phyloP scores from a whole-genome alignment of 2,329 filamentous ascomycete species.

The Cladophialophora bantiana region DNA sequence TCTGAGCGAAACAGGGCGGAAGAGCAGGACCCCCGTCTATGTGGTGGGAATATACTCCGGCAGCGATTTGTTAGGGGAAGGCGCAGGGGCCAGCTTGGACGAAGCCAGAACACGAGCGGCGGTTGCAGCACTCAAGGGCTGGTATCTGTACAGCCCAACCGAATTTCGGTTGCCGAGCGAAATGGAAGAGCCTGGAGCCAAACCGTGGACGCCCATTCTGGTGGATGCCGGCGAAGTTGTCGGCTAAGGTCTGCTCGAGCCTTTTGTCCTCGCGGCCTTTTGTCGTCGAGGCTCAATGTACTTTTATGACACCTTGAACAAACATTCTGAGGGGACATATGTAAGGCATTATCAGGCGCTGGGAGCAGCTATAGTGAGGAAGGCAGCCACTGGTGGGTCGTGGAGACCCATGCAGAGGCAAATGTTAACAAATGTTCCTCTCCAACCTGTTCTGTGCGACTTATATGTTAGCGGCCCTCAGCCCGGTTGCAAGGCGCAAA shows the following conservation, averaged over 20 bases:
- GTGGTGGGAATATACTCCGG: constrained; percentile 95
- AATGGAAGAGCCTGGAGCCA: constrained; percentile 67
- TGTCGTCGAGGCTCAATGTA: constrained; percentile 14
- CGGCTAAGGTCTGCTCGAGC: constrained; percentile 17
- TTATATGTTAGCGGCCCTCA: background rate
- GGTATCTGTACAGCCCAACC: constrained; percentile 92
- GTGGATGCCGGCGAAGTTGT: constrained; percentile 76
- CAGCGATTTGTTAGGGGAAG: constrained; percentile 89
- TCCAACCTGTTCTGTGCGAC: background rate
- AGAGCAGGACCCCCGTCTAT: constrained; percentile 85
- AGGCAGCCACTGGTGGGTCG: constrained; percentile 4
- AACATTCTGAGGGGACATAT: constrained; percentile 8
- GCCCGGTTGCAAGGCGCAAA: background rate
- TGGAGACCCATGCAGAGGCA: constrained; percentile 12
- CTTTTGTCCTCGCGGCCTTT: constrained; percentile 18
- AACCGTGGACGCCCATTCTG: constrained; percentile 70
- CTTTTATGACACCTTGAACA: constrained; percentile 29
- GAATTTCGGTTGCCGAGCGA: constrained; percentile 73
- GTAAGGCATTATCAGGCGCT: constrained; percentile 26
- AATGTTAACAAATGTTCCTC: constrained; percentile 8
- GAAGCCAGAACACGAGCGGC: constrained; percentile 80
- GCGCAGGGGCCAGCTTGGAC: constrained; percentile 77
- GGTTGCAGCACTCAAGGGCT: constrained; percentile 85
- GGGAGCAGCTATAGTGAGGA: constrained; percentile 1
- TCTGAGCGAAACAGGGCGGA: constrained; percentile 86